phyloP scores from a whole-genome alignment of 2,329 filamentous ascomycete species.

The Colletotrichum lentis region DNA sequence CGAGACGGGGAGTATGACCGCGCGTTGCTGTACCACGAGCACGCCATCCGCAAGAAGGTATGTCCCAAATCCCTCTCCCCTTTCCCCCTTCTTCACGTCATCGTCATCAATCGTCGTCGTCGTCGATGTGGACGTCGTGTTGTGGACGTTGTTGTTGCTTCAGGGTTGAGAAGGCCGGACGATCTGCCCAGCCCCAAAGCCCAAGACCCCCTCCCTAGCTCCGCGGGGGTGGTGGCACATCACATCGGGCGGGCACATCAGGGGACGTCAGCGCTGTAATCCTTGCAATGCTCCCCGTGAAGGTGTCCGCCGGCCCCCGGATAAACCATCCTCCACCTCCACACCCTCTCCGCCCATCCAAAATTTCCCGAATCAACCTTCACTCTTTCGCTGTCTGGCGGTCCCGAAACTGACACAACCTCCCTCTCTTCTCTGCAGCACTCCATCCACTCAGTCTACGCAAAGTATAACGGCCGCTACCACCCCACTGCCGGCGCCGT shows the following conservation, averaged over 20 bases:
- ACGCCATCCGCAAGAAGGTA: neutral
- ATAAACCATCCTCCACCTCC: constrained; percentile 18
- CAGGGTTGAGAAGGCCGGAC: neutral
- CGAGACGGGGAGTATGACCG: neutral
- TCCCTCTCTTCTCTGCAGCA: neutral
- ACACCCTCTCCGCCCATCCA: neutral
- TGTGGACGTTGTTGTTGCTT: neutral
- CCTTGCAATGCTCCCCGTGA: neutral
- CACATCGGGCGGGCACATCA: too few relatives aligned
- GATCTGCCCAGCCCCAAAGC: neutral
- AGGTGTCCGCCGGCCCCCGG: neutral
- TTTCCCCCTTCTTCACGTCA: too few relatives aligned
- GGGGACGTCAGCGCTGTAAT: neutral
- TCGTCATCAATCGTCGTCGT: neutral
- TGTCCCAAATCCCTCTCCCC: neutral
- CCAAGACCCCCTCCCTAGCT: neutral
- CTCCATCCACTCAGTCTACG: constrained; percentile 8
- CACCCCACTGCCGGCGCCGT: neutral
- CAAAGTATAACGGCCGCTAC: neutral
- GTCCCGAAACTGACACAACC: neutral
- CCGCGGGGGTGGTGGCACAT: too few relatives aligned
- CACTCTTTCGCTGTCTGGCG: neutral
- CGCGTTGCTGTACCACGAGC: constrained; percentile 2
- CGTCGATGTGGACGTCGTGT: neutral
- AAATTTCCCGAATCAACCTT: constrained; percentile 16